Conservation (phyloP, 1,139 yeast genomes). For the Eremothecium coryli region DNA sequence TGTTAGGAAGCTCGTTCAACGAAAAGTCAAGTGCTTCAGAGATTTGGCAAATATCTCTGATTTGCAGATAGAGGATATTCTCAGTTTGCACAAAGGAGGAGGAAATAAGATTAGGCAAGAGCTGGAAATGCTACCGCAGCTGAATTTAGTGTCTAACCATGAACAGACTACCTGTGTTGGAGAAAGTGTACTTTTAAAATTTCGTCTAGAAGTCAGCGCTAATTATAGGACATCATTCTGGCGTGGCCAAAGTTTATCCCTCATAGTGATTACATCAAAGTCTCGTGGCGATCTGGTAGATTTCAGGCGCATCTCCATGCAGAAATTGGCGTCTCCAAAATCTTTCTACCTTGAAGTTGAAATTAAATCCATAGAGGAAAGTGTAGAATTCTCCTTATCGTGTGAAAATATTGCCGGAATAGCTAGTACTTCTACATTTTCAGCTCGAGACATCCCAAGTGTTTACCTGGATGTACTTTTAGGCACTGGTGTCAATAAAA, state of each 20-base stretch:
- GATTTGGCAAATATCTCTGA: too few species aligned
- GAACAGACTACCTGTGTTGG: too few species aligned
- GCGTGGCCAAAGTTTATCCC: slow-evolving; percentile 30
- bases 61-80: too few species aligned
- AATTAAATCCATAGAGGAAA: slow-evolving; percentile 16
- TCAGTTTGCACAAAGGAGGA: too few species aligned
- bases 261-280: slow-evolving; percentile 27
- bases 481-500: slow-evolving; percentile 2
- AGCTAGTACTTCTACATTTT: slow-evolving; percentile 12
- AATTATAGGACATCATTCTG: slow-evolving; percentile 24
- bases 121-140: too few species aligned
- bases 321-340: slow-evolving; percentile 26
- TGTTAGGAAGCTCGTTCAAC: too few species aligned
- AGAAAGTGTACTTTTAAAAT: too few species aligned
- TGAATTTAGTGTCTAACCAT: too few species aligned
- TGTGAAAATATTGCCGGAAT: slow-evolving; percentile 37
- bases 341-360: slow-evolving; percentile 24
- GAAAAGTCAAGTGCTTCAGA: too few species aligned
- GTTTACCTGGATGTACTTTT: not conserved
- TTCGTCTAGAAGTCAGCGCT: too few species aligned
- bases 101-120: too few species aligned
- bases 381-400: slow-evolving; percentile 26
- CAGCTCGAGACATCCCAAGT: slow-evolving; percentile 8
- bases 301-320: slow-evolving; percentile 33
- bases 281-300: slow-evolving; percentile 32